Evolutionary conservation across 2,329 filamentous ascomycete species (phyloP), one percentile per base, ranked within the genome.

Genomic region (Rhinocladiella mackenziei): DNA sequence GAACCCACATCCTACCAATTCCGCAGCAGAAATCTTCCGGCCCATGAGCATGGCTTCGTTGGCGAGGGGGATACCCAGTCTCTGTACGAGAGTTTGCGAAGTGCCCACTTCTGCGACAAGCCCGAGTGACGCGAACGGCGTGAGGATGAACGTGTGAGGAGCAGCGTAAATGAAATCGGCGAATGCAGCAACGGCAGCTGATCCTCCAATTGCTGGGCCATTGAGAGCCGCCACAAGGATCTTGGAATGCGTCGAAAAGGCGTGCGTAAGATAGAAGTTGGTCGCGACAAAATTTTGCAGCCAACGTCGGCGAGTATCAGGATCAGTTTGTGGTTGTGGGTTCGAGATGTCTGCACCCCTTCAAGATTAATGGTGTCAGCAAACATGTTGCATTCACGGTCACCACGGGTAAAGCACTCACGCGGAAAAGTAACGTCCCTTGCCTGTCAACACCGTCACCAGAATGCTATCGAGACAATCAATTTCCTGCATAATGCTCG

Each of bases 191-290:
- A 97, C 69, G 0, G 89, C 89, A 1, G 91, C 91, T 1, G 84
- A 85, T 17, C 96, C 81, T 3, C 91, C 91, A 39, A 97, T 76
- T 8, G 81, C 89, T 5, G 91, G 92, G 2, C 91, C 92, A 68
- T 97, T 97, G 55, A 97, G 81, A 0, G 86, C 92, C 0, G 83
- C 83, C 48, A 97, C 78, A 14, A 97, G 84, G 67, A 97, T 84
- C 70, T 97, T 96, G 58, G 88, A 86, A 69, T 97, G 91, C 11
- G 81, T 83, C 72, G 91, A 89, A 71, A 96, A 94, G 58, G 88
- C 84, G 58, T 86, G 83, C 2, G 89, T 91, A 58, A 86, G 77
- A 74, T 94, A 85, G 43, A 95, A 78, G 73, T 96, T 96, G 73
- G 84, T 83, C 55, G 83, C 74, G 5, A 86, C 83, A 67, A 96